Evolutionary conservation across 192 early-diverging fungal genomes (phyloP).

Genomic region (Entomortierella parvispora): DNA sequence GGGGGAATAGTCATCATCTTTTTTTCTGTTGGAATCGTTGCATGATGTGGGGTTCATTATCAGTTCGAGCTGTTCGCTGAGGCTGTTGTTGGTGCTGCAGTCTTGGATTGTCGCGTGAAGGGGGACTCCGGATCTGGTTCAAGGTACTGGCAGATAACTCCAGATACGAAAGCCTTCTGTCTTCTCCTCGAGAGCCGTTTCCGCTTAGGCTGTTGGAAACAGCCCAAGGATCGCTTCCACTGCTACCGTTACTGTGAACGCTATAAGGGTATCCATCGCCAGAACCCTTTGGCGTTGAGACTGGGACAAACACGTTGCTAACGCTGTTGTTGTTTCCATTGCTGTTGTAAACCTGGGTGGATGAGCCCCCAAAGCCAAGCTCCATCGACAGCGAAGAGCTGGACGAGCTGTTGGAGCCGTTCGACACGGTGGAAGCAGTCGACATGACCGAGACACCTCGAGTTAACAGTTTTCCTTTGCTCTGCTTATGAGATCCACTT

Average conservation of each 20-base stretch:
- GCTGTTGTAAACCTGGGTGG: not conserved
- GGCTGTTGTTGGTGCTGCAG: slow-evolving; percentile 19
- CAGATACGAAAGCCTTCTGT: too few species aligned
- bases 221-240: too few species aligned
- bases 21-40: slow-evolving; percentile 19
- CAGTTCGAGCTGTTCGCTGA: not conserved
- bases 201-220: too few species aligned
- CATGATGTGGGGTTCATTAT: slow-evolving; percentile 17
- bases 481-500: too few species aligned
- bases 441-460: slow-evolving; percentile 23
- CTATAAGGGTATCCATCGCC: too few species aligned
- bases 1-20: not conserved
- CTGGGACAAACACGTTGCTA: not conserved
- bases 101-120: slow-evolving; percentile 12
- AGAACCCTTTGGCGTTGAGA: too few species aligned
- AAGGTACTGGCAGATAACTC: too few species aligned
- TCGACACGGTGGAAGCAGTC: slow-evolving; percentile 15
- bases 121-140: not conserved
- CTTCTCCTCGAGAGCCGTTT: too few species aligned
- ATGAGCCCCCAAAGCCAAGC: not conserved
- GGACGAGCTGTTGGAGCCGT: slow-evolving; percentile 10
- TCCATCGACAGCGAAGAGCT: slow-evolving; percentile 15
- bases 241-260: too few species aligned
- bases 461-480: not conserved
- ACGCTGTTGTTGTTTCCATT: not conserved